Conservation (phyloP, 352 stramenopile species). For the Phytophthora quininea region DNA sequence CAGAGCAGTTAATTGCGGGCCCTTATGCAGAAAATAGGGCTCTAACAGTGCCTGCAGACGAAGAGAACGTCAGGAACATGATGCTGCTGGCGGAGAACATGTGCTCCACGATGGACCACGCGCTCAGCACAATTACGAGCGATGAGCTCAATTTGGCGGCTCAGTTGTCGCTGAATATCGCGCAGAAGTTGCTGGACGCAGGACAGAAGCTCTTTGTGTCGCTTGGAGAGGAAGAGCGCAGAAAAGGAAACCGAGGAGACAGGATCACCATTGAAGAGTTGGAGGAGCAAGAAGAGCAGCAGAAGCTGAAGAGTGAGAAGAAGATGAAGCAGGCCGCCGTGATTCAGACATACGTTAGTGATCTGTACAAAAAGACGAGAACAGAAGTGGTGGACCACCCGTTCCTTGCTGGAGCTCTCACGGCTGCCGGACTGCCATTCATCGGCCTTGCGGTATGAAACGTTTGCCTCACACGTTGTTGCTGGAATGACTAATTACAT, state of each 20-base stretch:
- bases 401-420: slow-evolving; percentile 64
- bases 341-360: slow-evolving; percentile 54
- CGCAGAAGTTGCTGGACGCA: slow-evolving; percentile 73
- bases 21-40: slow-evolving; percentile 5
- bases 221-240: slow-evolving; percentile 66
- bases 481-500: neutral
- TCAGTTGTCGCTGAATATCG: slow-evolving; percentile 76
- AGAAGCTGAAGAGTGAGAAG: slow-evolving; percentile 2
- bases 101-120: slow-evolving; percentile 76
- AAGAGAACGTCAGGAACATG: slow-evolving; percentile 76
- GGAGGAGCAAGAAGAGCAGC: slow-evolving; percentile 35
- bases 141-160: slow-evolving; percentile 71
- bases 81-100: slow-evolving; percentile 80
- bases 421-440: slow-evolving; percentile 69
- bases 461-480: neutral
- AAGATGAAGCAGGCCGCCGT: slow-evolving; percentile 34
- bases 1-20: slow-evolving; percentile 11
- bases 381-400: slow-evolving; percentile 58
- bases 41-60: slow-evolving; percentile 42
- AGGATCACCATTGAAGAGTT: slow-evolving; percentile 83
- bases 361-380: slow-evolving; percentile 48
- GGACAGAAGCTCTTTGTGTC: slow-evolving; percentile 76
- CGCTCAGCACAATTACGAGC: slow-evolving; percentile 73
- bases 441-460: slow-evolving; percentile 72
- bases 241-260: slow-evolving; percentile 48